These are phyloP conservation scores for Carex littledalei DNA, from an alignment of 176 grass and related monocot genomes.

Conservation along the genomic window DNA sequence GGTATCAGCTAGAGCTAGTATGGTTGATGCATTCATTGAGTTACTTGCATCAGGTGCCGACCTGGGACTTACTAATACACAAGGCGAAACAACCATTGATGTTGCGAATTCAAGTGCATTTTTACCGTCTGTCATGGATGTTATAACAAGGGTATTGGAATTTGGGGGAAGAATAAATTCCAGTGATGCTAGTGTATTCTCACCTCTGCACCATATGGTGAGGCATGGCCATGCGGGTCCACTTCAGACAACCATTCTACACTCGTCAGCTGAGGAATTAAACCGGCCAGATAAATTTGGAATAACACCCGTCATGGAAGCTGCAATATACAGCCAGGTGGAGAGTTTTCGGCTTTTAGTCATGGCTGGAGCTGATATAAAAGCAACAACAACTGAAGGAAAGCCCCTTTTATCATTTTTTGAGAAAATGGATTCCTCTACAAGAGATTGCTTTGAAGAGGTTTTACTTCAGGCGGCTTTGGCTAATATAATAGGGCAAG, in stretches of 20 bases:
- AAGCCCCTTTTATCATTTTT: constrained; percentile 34
- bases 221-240: constrained; percentile 32
- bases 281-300: constrained; percentile 51
- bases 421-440: constrained; percentile 26
- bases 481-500: constrained; percentile 26
- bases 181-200: constrained; percentile 38
- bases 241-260: constrained; percentile 47
- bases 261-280: constrained; percentile 33
- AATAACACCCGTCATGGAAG: constrained; percentile 47
- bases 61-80: constrained; percentile 33
- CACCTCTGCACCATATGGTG: constrained; percentile 47
- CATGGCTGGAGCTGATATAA: constrained; percentile 57
- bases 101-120: constrained; percentile 38
- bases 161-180: constrained; percentile 28
- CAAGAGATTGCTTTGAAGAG: constrained; percentile 44
- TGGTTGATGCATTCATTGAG: constrained; percentile 48
- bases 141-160: constrained; percentile 37
- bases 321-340: constrained; percentile 29
- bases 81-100: constrained; percentile 34
- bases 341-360: constrained; percentile 55
- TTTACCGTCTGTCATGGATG: constrained; percentile 30
- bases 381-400: constrained; percentile 26
- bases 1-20: constrained; percentile 36
- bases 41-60: constrained; percentile 48
- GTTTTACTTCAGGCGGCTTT: constrained; percentile 40